phyloP scores from a whole-genome alignment of 2,329 filamentous ascomycete species.

The Tolypocladium sp. region DNA sequence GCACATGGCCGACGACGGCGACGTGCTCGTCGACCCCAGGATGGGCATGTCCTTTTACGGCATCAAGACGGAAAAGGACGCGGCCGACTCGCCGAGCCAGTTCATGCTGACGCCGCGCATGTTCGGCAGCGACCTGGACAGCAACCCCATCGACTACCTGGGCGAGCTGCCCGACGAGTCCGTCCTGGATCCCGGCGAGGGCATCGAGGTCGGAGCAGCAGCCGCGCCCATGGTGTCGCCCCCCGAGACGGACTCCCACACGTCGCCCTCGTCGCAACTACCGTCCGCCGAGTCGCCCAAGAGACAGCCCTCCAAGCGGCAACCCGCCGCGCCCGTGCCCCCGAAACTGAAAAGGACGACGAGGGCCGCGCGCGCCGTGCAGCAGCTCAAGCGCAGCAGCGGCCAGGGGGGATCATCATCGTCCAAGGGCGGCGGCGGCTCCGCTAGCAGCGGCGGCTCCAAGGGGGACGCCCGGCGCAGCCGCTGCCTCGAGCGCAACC shows the following conservation, averaged over 20 bases:
- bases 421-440: not conserved
- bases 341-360: not conserved
- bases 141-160: not conserved
- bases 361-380: not conserved
- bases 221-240: not conserved
- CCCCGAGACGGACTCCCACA: not conserved
- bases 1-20: not conserved
- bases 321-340: not conserved
- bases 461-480: slow-evolving; percentile 26
- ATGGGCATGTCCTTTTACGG: slow-evolving; percentile 3
- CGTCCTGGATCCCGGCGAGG: not conserved
- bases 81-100: not conserved
- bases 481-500: slow-evolving; percentile 60
- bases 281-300: not conserved
- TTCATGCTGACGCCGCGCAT: slow-evolving; percentile 4
- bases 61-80: slow-evolving; percentile 3
- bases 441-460: not conserved
- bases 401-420: not conserved
- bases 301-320: not conserved
- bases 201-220: not conserved
- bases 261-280: not conserved
- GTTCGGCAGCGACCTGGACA: slow-evolving; percentile 1
- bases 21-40: slow-evolving; percentile 2
- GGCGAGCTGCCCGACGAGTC: not conserved
- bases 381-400: not conserved